Conservation (phyloP, 2,329 filamentous ascomycete genomes). For the Lecanosticta acicola region DNA sequence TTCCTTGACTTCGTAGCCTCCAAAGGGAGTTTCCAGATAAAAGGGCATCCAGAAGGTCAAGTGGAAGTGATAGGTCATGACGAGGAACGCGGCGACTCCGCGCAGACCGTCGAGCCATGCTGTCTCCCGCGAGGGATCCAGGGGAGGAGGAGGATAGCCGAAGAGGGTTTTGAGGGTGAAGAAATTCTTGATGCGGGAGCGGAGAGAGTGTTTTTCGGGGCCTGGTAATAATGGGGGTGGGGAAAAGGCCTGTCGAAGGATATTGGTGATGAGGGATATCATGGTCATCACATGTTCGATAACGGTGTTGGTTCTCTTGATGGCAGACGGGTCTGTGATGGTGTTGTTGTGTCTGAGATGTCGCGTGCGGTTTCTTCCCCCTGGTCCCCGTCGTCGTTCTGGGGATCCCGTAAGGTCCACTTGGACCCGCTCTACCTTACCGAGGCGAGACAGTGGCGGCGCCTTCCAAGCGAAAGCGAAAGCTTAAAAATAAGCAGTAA, state of each 20-base stretch:
- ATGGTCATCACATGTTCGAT: too few relatives aligned
- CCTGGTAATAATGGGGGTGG: neutral
- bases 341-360: too few relatives aligned
- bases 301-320: too few relatives aligned
- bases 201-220: neutral
- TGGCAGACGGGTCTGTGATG: too few relatives aligned
- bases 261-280: neutral
- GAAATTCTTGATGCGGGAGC: neutral
- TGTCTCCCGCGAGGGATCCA: conserved; percentile 1
- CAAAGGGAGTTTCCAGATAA: conserved; percentile 9
- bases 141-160: neutral
- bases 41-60: conserved; percentile 9
- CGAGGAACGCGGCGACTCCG: conserved; percentile 17
- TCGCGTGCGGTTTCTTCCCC: too few relatives aligned
- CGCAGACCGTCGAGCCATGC: conserved; percentile 20
- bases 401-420: too few relatives aligned
- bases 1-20: conserved; percentile 1
- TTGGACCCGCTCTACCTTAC: too few relatives aligned
- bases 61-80: conserved; percentile 17
- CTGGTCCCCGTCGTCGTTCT: too few relatives aligned
- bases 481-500: neutral
- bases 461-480: too few relatives aligned
- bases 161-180: neutral
- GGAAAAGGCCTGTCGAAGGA: neutral
- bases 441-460: too few relatives aligned